Evolutionary conservation across 805 yeast species (phyloP).

Genomic region (Diddensiella santjacobensis): DNA sequence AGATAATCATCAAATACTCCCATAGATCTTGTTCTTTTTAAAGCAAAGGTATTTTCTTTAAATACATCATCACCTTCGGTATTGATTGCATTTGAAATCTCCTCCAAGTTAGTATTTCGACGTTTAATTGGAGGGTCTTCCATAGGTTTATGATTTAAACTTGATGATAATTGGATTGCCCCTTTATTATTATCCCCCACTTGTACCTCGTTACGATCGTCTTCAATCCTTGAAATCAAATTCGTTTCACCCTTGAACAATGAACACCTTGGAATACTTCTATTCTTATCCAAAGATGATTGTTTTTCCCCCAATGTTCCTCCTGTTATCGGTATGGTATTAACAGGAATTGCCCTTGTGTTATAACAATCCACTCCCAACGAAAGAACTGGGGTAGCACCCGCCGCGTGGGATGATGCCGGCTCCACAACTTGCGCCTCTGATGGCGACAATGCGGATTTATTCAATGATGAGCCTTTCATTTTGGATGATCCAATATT

Average conservation of each 20-base stretch:
- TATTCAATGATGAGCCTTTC: no score
- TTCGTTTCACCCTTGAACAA: no score
- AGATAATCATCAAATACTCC: constrained; percentile 69
- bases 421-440: no score
- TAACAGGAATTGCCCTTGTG: constrained; percentile 2
- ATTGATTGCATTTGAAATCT: constrained; percentile 52
- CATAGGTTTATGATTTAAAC: neutral
- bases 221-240: no score
- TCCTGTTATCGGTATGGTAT: no score
- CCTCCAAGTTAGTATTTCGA: constrained; percentile 21
- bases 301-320: no score
- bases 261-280: no score
- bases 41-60: constrained; percentile 61
- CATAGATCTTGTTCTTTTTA: constrained; percentile 78
- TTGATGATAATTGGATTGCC: neutral
- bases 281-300: no score
- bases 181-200: neutral
- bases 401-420: neutral
- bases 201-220: neutral
- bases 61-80: constrained; percentile 64
- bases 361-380: constrained; percentile 6
- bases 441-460: no score
- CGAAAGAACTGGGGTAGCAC: constrained; percentile 7
- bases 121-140: no score
- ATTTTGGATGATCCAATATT: no score